phyloP scores from a whole-genome alignment of 108 stramenopile genomes.

The Epipyxis sp. region DNA sequence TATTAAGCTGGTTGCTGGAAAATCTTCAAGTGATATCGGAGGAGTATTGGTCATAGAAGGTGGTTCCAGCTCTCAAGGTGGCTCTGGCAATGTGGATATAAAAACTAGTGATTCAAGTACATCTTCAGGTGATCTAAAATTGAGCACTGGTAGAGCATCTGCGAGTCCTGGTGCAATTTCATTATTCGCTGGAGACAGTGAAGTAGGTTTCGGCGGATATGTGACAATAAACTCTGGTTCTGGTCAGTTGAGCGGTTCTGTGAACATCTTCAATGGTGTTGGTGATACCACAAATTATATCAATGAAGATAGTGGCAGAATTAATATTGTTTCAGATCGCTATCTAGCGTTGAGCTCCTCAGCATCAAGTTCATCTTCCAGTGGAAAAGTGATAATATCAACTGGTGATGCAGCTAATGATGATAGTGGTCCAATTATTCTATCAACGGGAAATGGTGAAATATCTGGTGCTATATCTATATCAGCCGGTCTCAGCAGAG shows the following conservation, averaged over 20 bases:
- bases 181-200: not conserved
- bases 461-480: not conserved
- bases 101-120: not conserved
- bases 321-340: too few relatives aligned
- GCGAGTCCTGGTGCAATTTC: not conserved
- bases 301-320: too few relatives aligned
- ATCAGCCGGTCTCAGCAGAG: not conserved
- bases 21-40: too few relatives aligned
- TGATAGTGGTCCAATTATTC: not conserved
- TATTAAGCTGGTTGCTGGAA: too few relatives aligned
- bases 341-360: too few relatives aligned
- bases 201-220: not conserved
- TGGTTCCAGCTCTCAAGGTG: not conserved
- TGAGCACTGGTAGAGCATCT: not conserved
- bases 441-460: not conserved
- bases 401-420: not conserved
- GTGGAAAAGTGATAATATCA: not conserved
- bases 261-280: too few relatives aligned
- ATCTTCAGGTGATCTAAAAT: constrained; percentile 5
- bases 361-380: not conserved
- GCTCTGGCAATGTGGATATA: constrained; percentile 6
- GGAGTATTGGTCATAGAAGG: too few relatives aligned
- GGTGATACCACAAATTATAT: too few relatives aligned
- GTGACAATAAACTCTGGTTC: not conserved
- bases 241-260: too few relatives aligned